Evolutionary conservation across 306 rosid species (phyloP).

Genomic region (Rosa lucieae): DNA sequence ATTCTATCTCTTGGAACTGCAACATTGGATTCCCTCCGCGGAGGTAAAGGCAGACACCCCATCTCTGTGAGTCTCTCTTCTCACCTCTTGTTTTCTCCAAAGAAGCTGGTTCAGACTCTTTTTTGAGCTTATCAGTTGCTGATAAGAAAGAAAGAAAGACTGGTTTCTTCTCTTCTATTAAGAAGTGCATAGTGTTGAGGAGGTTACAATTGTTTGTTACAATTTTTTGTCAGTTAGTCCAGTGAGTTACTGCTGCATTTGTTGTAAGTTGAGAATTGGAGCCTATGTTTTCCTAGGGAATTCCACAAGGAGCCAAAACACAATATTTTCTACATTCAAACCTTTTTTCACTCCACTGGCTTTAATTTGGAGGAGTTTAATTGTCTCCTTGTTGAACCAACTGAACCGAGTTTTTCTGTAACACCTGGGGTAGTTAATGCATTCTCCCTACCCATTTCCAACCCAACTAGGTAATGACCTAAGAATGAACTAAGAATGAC

Average conservation of each 20-base stretch:
- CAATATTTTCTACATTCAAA: conserved; percentile 5
- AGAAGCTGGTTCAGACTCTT: neutral
- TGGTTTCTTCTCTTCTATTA: neutral
- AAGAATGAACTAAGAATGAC: neutral
- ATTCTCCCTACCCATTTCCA: neutral
- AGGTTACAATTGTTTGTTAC: conserved; percentile 30
- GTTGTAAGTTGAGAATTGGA: neutral
- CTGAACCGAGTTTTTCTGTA: conserved; percentile 4
- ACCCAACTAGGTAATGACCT: neutral
- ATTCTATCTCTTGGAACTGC: conserved; percentile 18
- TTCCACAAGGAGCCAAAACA: conserved; percentile 18
- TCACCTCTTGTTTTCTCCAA: neutral
- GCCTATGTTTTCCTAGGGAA: conserved; percentile 22
- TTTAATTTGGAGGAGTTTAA: conserved; percentile 18
- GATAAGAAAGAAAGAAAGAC: neutral
- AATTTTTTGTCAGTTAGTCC: conserved; percentile 24
- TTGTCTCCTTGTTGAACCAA: conserved; percentile 2
- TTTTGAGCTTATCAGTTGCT: neutral
- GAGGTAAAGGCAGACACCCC: conserved; percentile 31
- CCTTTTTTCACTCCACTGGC: conserved; percentile 5
- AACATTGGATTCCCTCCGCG: conserved; percentile 18
- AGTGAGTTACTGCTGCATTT: neutral
- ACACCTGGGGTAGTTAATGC: neutral
- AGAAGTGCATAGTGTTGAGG: conserved; percentile 14
- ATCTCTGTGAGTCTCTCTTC: conserved; percentile 14